Evolutionary conservation across 331 rosid species (phyloP), one percentile per base, ranked within the genome.

Genomic region (Pyrus hybrid): DNA sequence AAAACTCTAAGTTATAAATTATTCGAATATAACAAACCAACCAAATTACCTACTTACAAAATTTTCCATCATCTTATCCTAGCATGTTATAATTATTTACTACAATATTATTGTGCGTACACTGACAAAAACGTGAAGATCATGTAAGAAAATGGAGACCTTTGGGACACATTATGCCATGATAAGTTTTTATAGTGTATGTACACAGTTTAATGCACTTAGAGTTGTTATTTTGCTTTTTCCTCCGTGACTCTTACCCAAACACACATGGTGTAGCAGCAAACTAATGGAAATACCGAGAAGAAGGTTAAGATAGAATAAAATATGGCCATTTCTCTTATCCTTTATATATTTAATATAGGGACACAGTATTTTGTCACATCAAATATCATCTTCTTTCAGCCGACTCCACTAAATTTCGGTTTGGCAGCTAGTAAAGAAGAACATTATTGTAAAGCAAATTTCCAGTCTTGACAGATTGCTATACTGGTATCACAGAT

Each of bases 261-360:
- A 80, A 73, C 80, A 69, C 85, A 77, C 80, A 64, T 70, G 80
- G 43, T 33, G 75, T 33, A 49, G 75, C 78, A 29, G 60, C 51
- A 49, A 65, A 65, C 66, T 49, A 65, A 73, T 25, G 33, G 80
- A 77, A 80, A 57, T 5, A 56, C 17, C 72, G 16, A 26, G 56
- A 56, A 32, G 21, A 53, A 58, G 33, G 10, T 14, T 60, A 37
- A 23, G 29, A 60, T 7, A 61, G 66, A 61, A 10, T 67, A 68
- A 57, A n/a, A 76, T 16, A 71, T 57, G 77, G 77, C 82, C 82
- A 73, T 72, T 63, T 73, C 23, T 32, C 78, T 76, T 51, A 54
- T 75, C 56, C 76, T 63, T 60, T 18, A 58, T 79, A 35, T 35
- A 65, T 41, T 54, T 12, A 56, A 63, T 20, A 16, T 41, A 8